Percentiles rank a stretch among this genome's conserved stretches.
These are phyloP conservation scores for Spirogloea muscicola DNA, from an alignment of 139 green algal genomes.

Conservation along the genomic window DNA sequence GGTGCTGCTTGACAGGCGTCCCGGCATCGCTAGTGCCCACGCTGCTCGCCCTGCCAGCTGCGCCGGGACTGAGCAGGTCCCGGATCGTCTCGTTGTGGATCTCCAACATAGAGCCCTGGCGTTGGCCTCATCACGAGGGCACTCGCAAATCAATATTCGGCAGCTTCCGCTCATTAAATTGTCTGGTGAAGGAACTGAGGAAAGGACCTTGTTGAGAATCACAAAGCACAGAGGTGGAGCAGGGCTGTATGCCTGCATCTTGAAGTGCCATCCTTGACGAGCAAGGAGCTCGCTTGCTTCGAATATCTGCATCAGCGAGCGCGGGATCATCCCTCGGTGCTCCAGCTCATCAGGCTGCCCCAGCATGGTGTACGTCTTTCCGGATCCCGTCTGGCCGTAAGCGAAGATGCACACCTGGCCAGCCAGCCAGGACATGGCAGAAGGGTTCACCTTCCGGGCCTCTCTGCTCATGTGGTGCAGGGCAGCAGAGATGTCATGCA, in stretches of 20 bases:
- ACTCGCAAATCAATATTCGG: too few species aligned
- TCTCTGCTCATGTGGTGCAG: too few species aligned
- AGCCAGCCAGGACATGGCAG: too few species aligned
- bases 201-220: too few species aligned
- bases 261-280: slow-evolving; percentile 76
- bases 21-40: slow-evolving; percentile 54
- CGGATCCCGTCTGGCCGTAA: slow-evolving; percentile 94
- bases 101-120: slow-evolving; percentile 78
- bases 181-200: too few species aligned
- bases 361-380: slow-evolving; percentile 98
- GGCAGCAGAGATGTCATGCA: too few species aligned
- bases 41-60: slow-evolving; percentile 11
- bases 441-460: too few species aligned
- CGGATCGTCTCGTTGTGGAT: slow-evolving; percentile 90
- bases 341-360: slow-evolving; percentile 40
- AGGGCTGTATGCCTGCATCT: slow-evolving; percentile 72
- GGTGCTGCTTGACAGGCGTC: neutral
- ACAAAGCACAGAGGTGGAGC: too few species aligned
- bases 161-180: too few species aligned
- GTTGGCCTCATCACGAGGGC: too few species aligned
- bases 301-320: slow-evolving; percentile 76
- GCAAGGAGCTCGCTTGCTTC: slow-evolving; percentile 51
- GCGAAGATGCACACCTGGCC: slow-evolving; percentile 95
- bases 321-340: slow-evolving; percentile 74
- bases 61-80: slow-evolving; percentile 45